phyloP scores from a whole-genome alignment of 2,329 filamentous ascomycete genomes.

The Penicillium palitans region DNA sequence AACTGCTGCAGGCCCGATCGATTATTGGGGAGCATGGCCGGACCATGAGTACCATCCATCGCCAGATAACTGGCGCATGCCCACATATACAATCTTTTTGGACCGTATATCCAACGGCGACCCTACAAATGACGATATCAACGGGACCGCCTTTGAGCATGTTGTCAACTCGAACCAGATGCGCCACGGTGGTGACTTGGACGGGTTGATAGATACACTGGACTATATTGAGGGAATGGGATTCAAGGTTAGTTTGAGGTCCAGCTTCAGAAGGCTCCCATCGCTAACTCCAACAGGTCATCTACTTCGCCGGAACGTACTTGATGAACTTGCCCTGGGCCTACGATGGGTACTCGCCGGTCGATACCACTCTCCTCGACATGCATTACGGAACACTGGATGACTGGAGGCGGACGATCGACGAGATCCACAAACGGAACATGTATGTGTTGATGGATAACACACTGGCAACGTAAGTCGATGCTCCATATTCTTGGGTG shows the following conservation, averaged over 20 bases:
- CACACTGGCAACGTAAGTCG: slow-evolving; percentile 60
- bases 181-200: slow-evolving; percentile 62
- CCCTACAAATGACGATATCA: slow-evolving; percentile 60
- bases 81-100: slow-evolving; percentile 65
- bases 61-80: slow-evolving; percentile 64
- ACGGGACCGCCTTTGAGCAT: slow-evolving; percentile 52
- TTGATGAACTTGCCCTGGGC: slow-evolving; percentile 66
- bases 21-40: slow-evolving; percentile 59
- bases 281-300: slow-evolving; percentile 41
- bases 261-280: neutral
- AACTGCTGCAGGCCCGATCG: slow-evolving; percentile 53
- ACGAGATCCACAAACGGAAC: slow-evolving; percentile 60
- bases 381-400: slow-evolving; percentile 61
- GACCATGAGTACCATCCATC: slow-evolving; percentile 54
- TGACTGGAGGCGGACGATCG: slow-evolving; percentile 58
- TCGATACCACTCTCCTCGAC: slow-evolving; percentile 66
- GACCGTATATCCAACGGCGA: slow-evolving; percentile 66
- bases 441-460: slow-evolving; percentile 69
- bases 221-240: slow-evolving; percentile 67
- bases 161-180: slow-evolving; percentile 62
- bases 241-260: slow-evolving; percentile 51
- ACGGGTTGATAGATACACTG: slow-evolving; percentile 58
- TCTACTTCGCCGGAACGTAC: slow-evolving; percentile 64
- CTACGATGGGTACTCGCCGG: slow-evolving; percentile 59
- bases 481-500: too few species aligned